Evolutionary conservation across 192 early-diverging fungal species (phyloP).

Genomic region (Funneliformis geosporum): DNA sequence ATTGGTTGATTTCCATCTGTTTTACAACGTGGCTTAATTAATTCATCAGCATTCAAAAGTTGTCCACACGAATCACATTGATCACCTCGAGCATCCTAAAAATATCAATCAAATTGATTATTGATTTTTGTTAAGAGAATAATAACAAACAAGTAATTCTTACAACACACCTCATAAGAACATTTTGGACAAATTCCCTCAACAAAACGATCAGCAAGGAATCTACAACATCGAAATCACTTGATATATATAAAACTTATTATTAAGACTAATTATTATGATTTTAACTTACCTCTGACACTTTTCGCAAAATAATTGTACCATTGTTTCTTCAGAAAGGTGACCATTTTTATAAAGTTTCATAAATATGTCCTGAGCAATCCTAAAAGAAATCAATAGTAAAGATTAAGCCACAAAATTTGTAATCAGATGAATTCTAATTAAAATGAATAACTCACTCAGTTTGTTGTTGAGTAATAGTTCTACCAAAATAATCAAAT

Average conservation of each 20-base stretch:
- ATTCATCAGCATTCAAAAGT: constrained; percentile 88
- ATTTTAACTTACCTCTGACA: constrained; percentile 65
- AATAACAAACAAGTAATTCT: background rate
- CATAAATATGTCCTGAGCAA: constrained; percentile 88
- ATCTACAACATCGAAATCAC: constrained; percentile 47
- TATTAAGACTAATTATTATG: too few species aligned
- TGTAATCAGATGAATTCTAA: too few species aligned
- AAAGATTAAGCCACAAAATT: constrained; percentile 5
- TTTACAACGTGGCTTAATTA: constrained; percentile 94
- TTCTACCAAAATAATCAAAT: constrained; percentile 96
- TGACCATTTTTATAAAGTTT: constrained; percentile 71
- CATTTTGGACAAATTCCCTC: constrained; percentile 95
- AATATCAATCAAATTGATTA: background rate
- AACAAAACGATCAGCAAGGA: constrained; percentile 97
- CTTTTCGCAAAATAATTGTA: constrained; percentile 88
- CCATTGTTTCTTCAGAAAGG: constrained; percentile 72
- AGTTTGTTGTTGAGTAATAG: constrained; percentile 89
- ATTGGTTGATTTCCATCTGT: constrained; percentile 81
- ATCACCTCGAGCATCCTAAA: constrained; percentile 93
- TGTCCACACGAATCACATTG: constrained; percentile 96
- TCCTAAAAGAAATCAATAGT: constrained; percentile 37
- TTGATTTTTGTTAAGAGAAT: background rate
- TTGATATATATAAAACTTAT: too few species aligned
- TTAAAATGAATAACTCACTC: constrained; percentile 40
- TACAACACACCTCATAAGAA: constrained; percentile 58